Percentiles rank a stretch among this genome's conserved stretches.
Evolutionary conservation across 2,329 filamentous ascomycete genomes (phyloP).

Genomic region (Fusarium coffeatum): DNA sequence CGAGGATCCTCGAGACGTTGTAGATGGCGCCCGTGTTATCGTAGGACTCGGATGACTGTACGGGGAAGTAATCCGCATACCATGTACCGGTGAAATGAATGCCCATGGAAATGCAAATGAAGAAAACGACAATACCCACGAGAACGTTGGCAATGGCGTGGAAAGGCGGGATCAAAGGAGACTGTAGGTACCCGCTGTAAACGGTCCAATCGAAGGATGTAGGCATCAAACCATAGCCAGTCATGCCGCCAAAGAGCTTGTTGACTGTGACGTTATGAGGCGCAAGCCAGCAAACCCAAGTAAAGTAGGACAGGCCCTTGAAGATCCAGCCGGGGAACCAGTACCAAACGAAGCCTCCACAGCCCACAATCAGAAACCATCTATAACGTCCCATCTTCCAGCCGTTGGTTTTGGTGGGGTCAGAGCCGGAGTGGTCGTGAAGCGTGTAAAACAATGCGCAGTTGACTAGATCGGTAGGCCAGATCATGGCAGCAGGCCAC

Average conservation of each 20-base stretch:
- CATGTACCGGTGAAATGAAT: conserved; percentile 68
- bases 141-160: conserved; percentile 67
- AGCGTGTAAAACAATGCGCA: conserved; percentile 63
- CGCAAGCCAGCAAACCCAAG: conserved; percentile 71
- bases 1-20: conserved; percentile 70
- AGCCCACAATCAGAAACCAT: conserved; percentile 69
- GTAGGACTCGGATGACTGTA: conserved; percentile 70
- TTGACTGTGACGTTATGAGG: conserved; percentile 70
- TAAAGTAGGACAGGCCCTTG: conserved; percentile 71
- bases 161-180: conserved; percentile 65
- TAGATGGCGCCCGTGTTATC: conserved; percentile 72
- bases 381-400: conserved; percentile 74
- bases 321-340: conserved; percentile 73
- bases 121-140: conserved; percentile 65
- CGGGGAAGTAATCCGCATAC: conserved; percentile 70
- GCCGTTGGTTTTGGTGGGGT: conserved; percentile 65
- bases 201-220: conserved; percentile 68
- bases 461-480: conserved; percentile 66
- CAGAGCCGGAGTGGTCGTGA: conserved; percentile 58
- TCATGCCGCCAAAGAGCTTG: conserved; percentile 70
- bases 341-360: conserved; percentile 65
- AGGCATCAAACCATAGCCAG: conserved; percentile 69
- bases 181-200: conserved; percentile 61
- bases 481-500: conserved; percentile 68
- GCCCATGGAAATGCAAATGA: conserved; percentile 67